Percentiles rank a stretch among this genome's conserved stretches.
These are phyloP conservation scores for Aegilops umbellulata DNA, from an alignment of 176 grass and related monocot genomes.

Conservation along the genomic window DNA sequence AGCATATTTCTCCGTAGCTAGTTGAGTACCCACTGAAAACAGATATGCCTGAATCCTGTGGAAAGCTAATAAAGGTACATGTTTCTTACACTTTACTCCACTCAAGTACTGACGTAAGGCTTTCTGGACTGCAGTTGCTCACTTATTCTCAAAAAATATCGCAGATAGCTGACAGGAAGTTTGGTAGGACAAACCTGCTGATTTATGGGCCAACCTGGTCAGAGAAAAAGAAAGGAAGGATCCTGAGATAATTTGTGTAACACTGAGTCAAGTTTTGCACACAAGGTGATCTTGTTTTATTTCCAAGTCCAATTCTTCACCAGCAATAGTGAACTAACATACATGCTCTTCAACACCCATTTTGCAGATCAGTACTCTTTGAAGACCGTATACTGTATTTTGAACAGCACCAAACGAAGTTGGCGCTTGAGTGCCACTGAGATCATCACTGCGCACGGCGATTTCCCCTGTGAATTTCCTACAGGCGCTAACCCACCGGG, in stretches of 20 bases:
- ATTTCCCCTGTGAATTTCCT: background rate
- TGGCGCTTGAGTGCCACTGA: background rate
- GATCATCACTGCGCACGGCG: background rate
- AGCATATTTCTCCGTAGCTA: constrained; percentile 51
- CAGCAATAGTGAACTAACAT: background rate
- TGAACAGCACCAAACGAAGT: background rate
- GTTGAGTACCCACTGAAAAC: constrained; percentile 92
- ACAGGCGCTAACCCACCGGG: background rate
- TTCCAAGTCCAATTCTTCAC: background rate
- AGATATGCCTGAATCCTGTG: constrained; percentile 71
- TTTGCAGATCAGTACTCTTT: background rate
- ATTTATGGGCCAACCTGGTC: constrained; percentile 90
- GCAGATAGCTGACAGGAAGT: constrained; percentile 91
- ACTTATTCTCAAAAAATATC: constrained; percentile 25
- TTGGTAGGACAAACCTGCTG: constrained; percentile 93
- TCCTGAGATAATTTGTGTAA: constrained; percentile 19
- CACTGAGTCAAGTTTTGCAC: background rate
- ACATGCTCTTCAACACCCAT: background rate
- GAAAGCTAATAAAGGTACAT: constrained; percentile 68
- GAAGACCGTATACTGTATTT: background rate
- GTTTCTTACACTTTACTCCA: background rate
- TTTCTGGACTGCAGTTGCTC: constrained; percentile 1
- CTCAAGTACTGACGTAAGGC: background rate
- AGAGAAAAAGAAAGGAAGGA: constrained; percentile 71
- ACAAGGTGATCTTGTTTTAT: background rate